A percentile compares a stretch with the other conserved stretches of the same genome.
These are phyloP conservation scores for Arxiozyma slooffiae DNA, from an alignment of 1,139 yeast genomes.

Conservation along the genomic window DNA sequence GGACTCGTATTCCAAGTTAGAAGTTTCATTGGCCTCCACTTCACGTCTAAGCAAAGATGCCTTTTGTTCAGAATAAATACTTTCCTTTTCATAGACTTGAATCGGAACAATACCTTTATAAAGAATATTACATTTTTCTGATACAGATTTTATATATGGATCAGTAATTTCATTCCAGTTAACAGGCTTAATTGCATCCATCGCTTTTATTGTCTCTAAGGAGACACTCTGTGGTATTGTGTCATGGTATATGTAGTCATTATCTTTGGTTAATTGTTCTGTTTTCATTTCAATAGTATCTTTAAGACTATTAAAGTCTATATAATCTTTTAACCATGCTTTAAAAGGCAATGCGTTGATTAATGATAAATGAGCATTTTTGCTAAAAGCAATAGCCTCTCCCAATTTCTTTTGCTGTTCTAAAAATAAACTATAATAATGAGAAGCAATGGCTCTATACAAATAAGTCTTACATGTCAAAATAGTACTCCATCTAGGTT, in stretches of 20 bases:
- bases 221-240: conserved; percentile 52
- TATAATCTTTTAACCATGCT: conserved; percentile 21
- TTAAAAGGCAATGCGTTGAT: conserved; percentile 19
- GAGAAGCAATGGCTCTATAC: conserved; percentile 40
- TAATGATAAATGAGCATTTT: conserved; percentile 36
- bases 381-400: conserved; percentile 61
- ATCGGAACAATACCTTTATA: conserved; percentile 78
- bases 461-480: conserved; percentile 38
- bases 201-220: conserved; percentile 49
- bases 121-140: conserved; percentile 46
- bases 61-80: conserved; percentile 82
- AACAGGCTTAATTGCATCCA: conserved; percentile 63
- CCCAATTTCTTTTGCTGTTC: conserved; percentile 52
- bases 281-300: conserved; percentile 25
- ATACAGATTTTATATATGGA: conserved; percentile 46
- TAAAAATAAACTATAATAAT: conserved; percentile 33
- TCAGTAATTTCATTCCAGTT: conserved; percentile 17
- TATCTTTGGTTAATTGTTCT: conserved; percentile 55
- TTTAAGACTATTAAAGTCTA: conserved; percentile 29
- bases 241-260: conserved; percentile 82
- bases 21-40: conserved; percentile 64
- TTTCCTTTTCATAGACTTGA: conserved; percentile 75
- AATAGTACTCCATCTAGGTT: conserved; percentile 35
- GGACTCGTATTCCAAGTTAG: conserved; percentile 69
- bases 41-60: conserved; percentile 67